Evolutionary conservation across 2,329 filamentous ascomycete genomes (phyloP), one percentile per base, ranked within the genome.

Genomic region (Cylindrodendrum hubeiense): DNA sequence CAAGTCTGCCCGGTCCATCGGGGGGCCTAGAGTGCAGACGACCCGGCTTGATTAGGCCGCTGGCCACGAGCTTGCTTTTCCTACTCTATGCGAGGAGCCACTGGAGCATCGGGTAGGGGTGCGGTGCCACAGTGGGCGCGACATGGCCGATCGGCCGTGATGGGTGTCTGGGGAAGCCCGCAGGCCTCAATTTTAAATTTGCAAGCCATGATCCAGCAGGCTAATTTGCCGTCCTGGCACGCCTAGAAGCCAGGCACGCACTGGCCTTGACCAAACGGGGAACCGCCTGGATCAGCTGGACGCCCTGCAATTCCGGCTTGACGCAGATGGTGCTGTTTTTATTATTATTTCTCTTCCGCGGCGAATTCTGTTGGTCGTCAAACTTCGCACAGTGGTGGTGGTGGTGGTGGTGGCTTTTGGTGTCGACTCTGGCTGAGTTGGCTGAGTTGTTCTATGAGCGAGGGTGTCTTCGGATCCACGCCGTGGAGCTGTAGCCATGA

Each of bases 101-200:
- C 15, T 58, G 65, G 66, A 57, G 67, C 59, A 59, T 56, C 61
- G 60, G 43, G 62, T 43, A 58, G 47, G 52, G 52, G 53, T 62
- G 39, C 24, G 43, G 66, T 68, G 62, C 39, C 70, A 71, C 70
- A 59, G 46, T 59, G 62, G 65, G 59, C 49, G 60, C 60, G 44
- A 60, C 63, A 55, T 59, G 63, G 71, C 66, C 66, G 71, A 73
- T 73, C 71, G 68, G 67, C 62, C 56, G 28, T 66, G 67, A 60
- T 68, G 67, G 67, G 68, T 69, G 70, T 75, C 73, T 74, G 73
- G 74, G 74, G 74, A 75, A 74, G 65, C 72, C 71, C 63, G 64
- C 71, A 44, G 67, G 61, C 65, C 67, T 71, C 71, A 71, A 75
- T 74, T 75, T 75, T 73, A 74, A 75, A 67, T 68, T 74, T 70